Evolutionary conservation across 768 basidiomycete genomes (phyloP), one percentile per base, ranked within the genome.

Genomic region (Phlebiopsis flavidoalba): DNA sequence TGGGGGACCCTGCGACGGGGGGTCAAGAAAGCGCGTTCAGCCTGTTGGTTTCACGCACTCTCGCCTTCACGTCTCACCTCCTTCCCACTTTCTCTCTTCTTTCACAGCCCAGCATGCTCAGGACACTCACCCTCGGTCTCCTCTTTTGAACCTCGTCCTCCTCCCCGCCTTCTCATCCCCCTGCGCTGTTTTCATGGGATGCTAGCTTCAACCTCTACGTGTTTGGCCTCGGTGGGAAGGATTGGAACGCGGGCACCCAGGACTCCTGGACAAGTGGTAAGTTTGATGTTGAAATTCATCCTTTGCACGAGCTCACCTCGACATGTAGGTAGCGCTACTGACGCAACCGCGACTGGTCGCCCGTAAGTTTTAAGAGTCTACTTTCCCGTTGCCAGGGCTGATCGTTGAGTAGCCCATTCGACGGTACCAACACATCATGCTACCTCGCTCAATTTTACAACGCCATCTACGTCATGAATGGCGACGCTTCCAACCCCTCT

Each of bases 151-250:
- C 49, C 67, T 79, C 59, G 74, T 73, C 57, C 66, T 73, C 57
- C 66, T 72, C 53, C 69, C 74, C 43, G 76, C 77, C 60, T 70
- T 66, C 36, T 74, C 79, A 1, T 73, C 75, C 17, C 79, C 86
- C 3, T 96, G 94, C 70, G 77, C 93, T 43, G 82, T 87, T 21
- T 95, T 95, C 69, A n/a, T n/a, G n/a, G n/a, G 94, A 96, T 69
- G 68, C 78, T 47, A 76, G 74, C 66, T 94, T 88, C 85, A 93
- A 95, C 72, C 81, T 98, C 56, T 84, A 92, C 56, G 91, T 88
- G 21, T 92, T 98, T 70, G 91, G 90, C 58, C 83, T 92, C 62
- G 83, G 87, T 59, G 87, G 85, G 60, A 88, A 90, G 68, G 95
- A 97, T 73, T 95, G 89, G 77, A 85, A 83, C 65, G 86, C 90